These are phyloP conservation scores for Botrytis cinerea DNA, from an alignment of 2,329 filamentous ascomycete species.

Conservation along the genomic window DNA sequence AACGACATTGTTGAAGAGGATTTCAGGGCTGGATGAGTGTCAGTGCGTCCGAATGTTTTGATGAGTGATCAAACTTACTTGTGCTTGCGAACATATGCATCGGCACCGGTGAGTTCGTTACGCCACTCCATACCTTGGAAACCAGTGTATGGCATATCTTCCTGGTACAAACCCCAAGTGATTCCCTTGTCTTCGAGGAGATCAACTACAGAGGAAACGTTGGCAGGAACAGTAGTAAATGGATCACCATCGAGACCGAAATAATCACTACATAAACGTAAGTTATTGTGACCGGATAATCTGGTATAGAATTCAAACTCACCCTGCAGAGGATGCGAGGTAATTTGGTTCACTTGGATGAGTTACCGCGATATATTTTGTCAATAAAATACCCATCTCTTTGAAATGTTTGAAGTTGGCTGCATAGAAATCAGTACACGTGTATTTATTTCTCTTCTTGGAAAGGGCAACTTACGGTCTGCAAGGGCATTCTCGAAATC, in stretches of 20 bases:
- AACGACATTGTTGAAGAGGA: slow-evolving; percentile 68
- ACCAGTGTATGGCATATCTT: slow-evolving; percentile 74
- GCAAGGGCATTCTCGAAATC: slow-evolving; percentile 64
- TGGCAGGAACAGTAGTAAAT: slow-evolving; percentile 58
- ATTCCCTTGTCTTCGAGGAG: slow-evolving; percentile 65
- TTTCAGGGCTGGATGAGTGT: slow-evolving; percentile 44
- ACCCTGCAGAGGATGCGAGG: slow-evolving; percentile 63
- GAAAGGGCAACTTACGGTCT: slow-evolving; percentile 54
- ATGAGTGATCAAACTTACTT: slow-evolving; percentile 50
- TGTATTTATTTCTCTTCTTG: slow-evolving; percentile 26
- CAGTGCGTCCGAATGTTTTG: neutral
- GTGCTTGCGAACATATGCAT: slow-evolving; percentile 84
- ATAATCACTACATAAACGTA: slow-evolving; percentile 45
- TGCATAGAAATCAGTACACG: slow-evolving; percentile 40
- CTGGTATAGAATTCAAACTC: neutral
- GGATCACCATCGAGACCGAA: slow-evolving; percentile 72
- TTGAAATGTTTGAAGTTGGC: slow-evolving; percentile 60
- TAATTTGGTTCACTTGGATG: slow-evolving; percentile 80
- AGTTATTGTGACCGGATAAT: neutral
- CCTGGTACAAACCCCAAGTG: slow-evolving; percentile 73
- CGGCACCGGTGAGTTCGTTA: slow-evolving; percentile 65
- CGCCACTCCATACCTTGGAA: slow-evolving; percentile 65
- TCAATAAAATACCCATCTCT: slow-evolving; percentile 61
- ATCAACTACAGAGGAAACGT: slow-evolving; percentile 68
- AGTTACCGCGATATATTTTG: slow-evolving; percentile 62